Conservation (phyloP, 768 basidiomycete species). For the Tubosaeta sp. region DNA sequence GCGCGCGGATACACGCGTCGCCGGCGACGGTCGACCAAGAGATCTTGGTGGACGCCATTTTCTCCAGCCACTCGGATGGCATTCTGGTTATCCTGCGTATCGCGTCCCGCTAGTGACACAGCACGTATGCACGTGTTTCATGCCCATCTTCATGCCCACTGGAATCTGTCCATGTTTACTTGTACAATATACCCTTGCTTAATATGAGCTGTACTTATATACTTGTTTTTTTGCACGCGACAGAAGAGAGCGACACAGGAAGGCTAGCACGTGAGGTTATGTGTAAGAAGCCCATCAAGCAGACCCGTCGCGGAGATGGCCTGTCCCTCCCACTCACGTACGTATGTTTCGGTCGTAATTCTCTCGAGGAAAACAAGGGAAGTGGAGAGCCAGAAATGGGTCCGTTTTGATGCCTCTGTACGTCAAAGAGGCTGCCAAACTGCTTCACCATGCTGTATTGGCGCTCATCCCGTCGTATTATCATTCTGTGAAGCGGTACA, state of each 20-base stretch:
- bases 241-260: too few relatives aligned
- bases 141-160: background rate
- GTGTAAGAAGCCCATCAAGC: too few relatives aligned
- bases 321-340: background rate
- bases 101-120: slow-evolving; percentile 20
- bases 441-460: background rate
- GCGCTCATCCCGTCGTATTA: background rate
- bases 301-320: too few relatives aligned
- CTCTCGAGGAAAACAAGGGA: background rate
- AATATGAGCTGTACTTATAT: too few relatives aligned
- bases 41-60: slow-evolving; percentile 71
- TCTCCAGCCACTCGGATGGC: slow-evolving; percentile 83
- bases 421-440: background rate
- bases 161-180: background rate
- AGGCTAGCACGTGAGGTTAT: too few relatives aligned
- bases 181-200: background rate
- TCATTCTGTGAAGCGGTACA: background rate
- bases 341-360: background rate
- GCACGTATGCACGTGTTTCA: background rate
- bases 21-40: slow-evolving; percentile 24
- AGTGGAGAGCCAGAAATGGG: background rate
- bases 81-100: slow-evolving; percentile 73
- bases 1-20: slow-evolving; percentile 8
- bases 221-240: too few relatives aligned
- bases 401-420: background rate